These are phyloP conservation scores for Pleurotus tuber-regium DNA, from an alignment of 768 basidiomycete genomes.

Conservation along the genomic window DNA sequence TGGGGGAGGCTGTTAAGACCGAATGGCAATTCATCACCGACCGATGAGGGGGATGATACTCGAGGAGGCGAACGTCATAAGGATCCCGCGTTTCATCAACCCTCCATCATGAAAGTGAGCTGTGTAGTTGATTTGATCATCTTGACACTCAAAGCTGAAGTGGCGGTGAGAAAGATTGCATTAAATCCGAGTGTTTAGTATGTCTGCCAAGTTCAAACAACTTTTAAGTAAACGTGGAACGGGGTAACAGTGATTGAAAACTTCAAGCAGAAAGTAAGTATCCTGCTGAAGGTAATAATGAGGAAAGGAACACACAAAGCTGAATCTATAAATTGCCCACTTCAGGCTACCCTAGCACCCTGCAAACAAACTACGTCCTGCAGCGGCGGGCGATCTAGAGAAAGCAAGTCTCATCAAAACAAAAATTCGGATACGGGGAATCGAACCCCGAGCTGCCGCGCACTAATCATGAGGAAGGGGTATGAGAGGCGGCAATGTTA, in stretches of 20 bases:
- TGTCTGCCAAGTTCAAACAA: background rate
- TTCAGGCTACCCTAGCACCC: too few relatives aligned
- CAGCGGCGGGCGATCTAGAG: background rate
- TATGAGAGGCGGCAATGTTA: constrained; percentile 62
- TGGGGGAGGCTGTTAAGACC: too few relatives aligned
- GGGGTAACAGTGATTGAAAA: too few relatives aligned
- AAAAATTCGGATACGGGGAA: constrained; percentile 43
- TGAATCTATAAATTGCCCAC: too few relatives aligned
- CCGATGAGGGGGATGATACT: background rate
- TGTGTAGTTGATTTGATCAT: background rate
- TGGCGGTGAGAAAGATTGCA: background rate
- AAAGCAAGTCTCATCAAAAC: background rate
- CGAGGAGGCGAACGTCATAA: background rate
- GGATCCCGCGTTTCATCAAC: background rate
- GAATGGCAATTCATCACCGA: too few relatives aligned
- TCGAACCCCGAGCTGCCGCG: constrained; percentile 60
- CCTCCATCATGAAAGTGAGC: background rate
- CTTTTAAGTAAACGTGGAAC: too few relatives aligned
- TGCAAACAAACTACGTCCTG: background rate
- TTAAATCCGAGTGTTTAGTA: background rate
- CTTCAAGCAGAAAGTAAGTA: too few relatives aligned
- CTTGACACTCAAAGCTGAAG: background rate
- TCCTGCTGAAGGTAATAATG: too few relatives aligned
- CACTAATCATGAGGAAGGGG: too few relatives aligned
- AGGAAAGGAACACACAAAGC: too few relatives aligned